Evolutionary conservation across 768 basidiomycete species (phyloP).

Genomic region (Suillus paluster): DNA sequence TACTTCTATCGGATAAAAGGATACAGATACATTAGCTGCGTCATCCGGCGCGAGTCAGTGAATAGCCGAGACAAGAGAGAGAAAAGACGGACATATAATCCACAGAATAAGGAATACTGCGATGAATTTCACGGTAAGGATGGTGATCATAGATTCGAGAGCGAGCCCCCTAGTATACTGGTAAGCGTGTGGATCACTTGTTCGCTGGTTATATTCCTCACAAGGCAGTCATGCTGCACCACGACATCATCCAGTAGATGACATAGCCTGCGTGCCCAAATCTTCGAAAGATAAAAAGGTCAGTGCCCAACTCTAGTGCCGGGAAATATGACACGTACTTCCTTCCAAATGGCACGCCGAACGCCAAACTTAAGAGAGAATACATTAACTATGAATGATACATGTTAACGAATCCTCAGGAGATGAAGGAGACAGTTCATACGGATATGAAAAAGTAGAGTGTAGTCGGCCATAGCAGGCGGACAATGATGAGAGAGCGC

Average conservation of each 20-base stretch:
- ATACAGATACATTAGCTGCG: constrained; percentile 62
- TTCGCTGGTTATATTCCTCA: constrained; percentile 32
- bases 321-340: constrained; percentile 36
- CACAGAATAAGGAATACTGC: constrained; percentile 66
- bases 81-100: constrained; percentile 58
- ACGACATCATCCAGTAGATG: constrained; percentile 72
- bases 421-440: constrained; percentile 16
- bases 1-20: constrained; percentile 58
- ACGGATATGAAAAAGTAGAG: constrained; percentile 49
- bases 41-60: neutral
- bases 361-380: constrained; percentile 61
- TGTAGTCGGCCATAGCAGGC: constrained; percentile 42
- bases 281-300: constrained; percentile 23
- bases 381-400: constrained; percentile 50
- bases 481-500: constrained; percentile 42
- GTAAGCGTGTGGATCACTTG: neutral
- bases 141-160: constrained; percentile 59
- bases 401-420: neutral
- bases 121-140: constrained; percentile 56
- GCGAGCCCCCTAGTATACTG: constrained; percentile 56
- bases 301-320: neutral
- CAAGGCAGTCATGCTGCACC: constrained; percentile 59
- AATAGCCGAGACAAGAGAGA: neutral
- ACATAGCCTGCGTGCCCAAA: constrained; percentile 59
- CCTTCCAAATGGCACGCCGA: constrained; percentile 58